These are phyloP conservation scores for Fremontodendron californicum DNA, from an alignment of 345 rosid genomes.

Conservation along the genomic window DNA sequence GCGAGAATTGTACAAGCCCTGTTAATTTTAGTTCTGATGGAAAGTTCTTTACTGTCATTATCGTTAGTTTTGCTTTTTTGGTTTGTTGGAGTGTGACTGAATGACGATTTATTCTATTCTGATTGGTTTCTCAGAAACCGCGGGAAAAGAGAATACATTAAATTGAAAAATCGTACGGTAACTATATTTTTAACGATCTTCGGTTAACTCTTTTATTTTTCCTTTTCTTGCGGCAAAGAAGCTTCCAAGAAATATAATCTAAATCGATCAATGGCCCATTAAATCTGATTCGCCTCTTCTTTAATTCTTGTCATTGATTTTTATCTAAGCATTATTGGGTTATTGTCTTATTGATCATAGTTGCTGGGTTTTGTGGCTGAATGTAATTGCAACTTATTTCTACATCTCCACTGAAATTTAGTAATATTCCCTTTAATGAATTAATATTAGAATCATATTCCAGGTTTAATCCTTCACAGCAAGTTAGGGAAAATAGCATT, in stretches of 20 bases:
- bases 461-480: background rate
- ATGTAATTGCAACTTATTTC: background rate
- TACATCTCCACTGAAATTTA: background rate
- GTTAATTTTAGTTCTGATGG: background rate
- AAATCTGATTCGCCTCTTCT: background rate
- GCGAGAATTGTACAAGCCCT: too few relatives aligned
- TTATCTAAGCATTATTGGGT: background rate
- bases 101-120: background rate
- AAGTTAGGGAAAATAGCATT: background rate
- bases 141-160: conserved; percentile 1
- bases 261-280: background rate
- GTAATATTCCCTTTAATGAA: background rate
- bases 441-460: background rate
- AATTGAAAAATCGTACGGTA: background rate
- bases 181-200: background rate
- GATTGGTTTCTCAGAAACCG: conserved; percentile 26
- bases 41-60: background rate
- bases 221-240: background rate
- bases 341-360: background rate
- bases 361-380: background rate
- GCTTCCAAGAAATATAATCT: background rate
- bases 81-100: background rate
- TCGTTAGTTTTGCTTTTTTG: background rate
- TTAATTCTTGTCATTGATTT: background rate
- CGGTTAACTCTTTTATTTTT: background rate